Evolutionary conservation across 345 rosid genomes (phyloP).

Genomic region (Citrus australasica): DNA sequence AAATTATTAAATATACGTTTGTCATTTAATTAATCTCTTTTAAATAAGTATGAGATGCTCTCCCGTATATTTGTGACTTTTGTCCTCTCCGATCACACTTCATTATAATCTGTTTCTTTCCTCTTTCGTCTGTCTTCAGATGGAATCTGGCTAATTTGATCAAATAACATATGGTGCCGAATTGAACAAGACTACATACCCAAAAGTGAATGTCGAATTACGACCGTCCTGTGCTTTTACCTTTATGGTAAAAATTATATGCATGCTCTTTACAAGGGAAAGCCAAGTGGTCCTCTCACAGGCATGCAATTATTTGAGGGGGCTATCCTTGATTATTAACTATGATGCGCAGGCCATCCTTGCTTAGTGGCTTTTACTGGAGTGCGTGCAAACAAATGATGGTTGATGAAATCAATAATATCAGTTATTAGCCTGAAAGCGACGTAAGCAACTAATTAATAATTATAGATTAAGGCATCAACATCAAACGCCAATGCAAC

Average conservation of each 20-base stretch:
- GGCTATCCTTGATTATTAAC: background rate
- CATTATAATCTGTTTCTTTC: slow-evolving; percentile 7
- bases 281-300: background rate
- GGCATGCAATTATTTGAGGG: background rate
- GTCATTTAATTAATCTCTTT: background rate
- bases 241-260: background rate
- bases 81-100: background rate
- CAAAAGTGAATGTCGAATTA: background rate
- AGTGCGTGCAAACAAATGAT: background rate
- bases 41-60: background rate
- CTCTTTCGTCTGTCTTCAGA: slow-evolving; percentile 30
- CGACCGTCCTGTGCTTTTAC: background rate
- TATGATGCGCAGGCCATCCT: slow-evolving; percentile 3
- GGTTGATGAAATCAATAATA: background rate
- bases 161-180: background rate
- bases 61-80: background rate
- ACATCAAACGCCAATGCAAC: background rate
- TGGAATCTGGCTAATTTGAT: background rate
- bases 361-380: background rate
- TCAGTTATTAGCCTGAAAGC: background rate
- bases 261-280: background rate
- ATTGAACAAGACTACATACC: background rate
- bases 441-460: background rate
- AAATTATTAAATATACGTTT: background rate
- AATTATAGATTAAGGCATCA: background rate